Conservation (phyloP, 1,139 yeast species). For the Suhomyces choctaworum region DNA sequence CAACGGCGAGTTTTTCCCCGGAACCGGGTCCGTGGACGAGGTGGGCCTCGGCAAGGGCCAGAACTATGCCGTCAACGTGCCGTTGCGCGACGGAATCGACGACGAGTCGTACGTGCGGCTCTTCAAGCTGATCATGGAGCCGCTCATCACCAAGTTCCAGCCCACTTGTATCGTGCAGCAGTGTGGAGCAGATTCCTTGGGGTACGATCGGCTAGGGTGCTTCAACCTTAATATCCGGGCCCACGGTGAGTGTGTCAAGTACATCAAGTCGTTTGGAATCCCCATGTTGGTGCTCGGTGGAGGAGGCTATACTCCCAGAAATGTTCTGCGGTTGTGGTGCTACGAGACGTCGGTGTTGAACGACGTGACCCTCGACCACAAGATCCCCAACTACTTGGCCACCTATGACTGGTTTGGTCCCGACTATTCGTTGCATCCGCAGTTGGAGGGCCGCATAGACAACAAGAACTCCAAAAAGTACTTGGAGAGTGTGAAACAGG, state of each 20-base stretch:
- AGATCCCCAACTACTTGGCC: conserved; percentile 77
- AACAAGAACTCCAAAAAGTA: conserved; percentile 85
- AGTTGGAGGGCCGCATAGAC: conserved; percentile 82
- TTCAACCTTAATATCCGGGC: conserved; percentile 89
- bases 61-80: conserved; percentile 88
- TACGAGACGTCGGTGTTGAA: conserved; percentile 88
- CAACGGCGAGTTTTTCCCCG: conserved; percentile 95
- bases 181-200: conserved; percentile 96
- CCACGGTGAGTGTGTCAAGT: conserved; percentile 93
- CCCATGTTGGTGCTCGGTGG: conserved; percentile 95
- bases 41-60: conserved; percentile 85
- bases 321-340: conserved; percentile 93
- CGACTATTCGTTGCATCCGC: conserved; percentile 87
- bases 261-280: conserved; percentile 78
- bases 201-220: conserved; percentile 91
- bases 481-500: conserved; percentile 74
- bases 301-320: conserved; percentile 96
- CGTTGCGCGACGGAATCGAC: conserved; percentile 91
- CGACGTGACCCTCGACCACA: conserved; percentile 71
- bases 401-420: conserved; percentile 91
- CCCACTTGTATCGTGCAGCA: conserved; percentile 94
- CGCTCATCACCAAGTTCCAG: conserved; percentile 74
- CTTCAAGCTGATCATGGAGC: conserved; percentile 84
- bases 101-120: conserved; percentile 82
- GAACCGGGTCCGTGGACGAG: conserved; percentile 89